These are phyloP conservation scores for Yamadazyma sp. DNA, from an alignment of 1,139 yeast species.

Conservation along the genomic window DNA sequence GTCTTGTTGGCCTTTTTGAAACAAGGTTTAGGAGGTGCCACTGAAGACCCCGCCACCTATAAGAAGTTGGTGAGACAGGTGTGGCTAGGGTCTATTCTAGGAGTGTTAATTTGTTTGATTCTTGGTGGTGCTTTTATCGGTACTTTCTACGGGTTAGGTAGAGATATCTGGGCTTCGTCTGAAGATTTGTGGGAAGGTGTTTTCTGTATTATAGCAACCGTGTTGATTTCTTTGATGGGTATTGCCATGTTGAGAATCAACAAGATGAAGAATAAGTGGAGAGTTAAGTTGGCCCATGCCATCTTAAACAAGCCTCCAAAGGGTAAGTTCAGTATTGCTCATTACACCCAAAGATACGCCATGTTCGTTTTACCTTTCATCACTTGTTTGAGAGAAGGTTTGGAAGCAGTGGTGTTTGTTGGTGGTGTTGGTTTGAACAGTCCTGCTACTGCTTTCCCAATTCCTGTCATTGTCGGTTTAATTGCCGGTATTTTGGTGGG, in stretches of 20 bases:
- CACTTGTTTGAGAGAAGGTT: conserved; percentile 85
- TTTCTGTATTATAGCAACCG: conserved; percentile 77
- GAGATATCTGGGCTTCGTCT: conserved; percentile 79
- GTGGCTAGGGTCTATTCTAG: conserved; percentile 73
- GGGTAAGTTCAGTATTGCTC: conserved; percentile 33
- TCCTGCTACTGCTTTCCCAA: conserved; percentile 69
- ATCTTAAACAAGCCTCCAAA: conserved; percentile 45
- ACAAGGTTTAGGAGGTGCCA: conserved; percentile 67
- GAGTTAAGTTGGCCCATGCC: conserved; percentile 82
- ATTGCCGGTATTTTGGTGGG: conserved; percentile 75
- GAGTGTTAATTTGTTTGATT: conserved; percentile 70
- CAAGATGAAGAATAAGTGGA: conserved; percentile 90
- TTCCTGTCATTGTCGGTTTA: conserved; percentile 78
- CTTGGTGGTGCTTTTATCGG: conserved; percentile 87
- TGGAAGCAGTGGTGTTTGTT: conserved; percentile 87
- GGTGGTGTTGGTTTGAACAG: conserved; percentile 77
- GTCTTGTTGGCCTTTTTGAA: conserved; percentile 86
- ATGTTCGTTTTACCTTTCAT: conserved; percentile 78
- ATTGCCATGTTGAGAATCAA: conserved; percentile 87
- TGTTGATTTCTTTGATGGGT: conserved; percentile 87
- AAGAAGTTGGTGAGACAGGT: conserved; percentile 69
- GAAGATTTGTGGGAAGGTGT: conserved; percentile 96
- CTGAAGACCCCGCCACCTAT: conserved; percentile 52
- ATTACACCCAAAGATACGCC: conserved; percentile 61
- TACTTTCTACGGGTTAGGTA: conserved; percentile 73